Evolutionary conservation across 75 land plant genomes (phyloP), one percentile per base, ranked within the genome.

Genomic region (Cryptomeria japonica): DNA sequence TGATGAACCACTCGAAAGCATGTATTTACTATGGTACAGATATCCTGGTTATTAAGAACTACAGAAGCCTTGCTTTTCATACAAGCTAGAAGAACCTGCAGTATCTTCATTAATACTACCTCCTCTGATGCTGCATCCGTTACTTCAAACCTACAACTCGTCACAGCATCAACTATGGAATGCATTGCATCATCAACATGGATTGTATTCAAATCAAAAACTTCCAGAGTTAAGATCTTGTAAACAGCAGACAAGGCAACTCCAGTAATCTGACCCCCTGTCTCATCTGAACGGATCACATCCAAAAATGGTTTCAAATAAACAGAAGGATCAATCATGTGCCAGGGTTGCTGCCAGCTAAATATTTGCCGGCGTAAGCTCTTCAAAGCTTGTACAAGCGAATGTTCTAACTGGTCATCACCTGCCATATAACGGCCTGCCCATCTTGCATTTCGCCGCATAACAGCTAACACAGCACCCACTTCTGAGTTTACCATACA

Each of bases 71-170:
- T 90, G 87, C 94, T 89, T 83, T 91, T 93, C 96, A 98, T 94
- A 55, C 95, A 93, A 64, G 96, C 99, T 58, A 95, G 90, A 84
- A 98, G 93, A 87, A 98, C 99, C 87, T 96, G 98, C 72, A 98
- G 91, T 79, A 98, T 94, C 94, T 98, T 98, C 96, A 97, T 96
- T 64, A 98, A 88, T 9, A 97, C 99, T 53, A 93, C 96, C 90
- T 98, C 99, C 87, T 96, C 99, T n/a, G 99, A 98, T 34, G 97
- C 96, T 53, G 97, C 96, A 87, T 98, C 99, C 37, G 97, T 94
- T 73, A 92, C 94, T 92, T 98, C 99, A 88, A 98, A 98, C 44
- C 99, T 88, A 64, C 99, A 98, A 87, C 96, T 96, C 10, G 99
- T 97, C 47, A 98, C 99, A 58, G 99, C 93, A 79, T 97, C 99